Evolutionary conservation across 2,329 filamentous ascomycete genomes (phyloP), one percentile per base, ranked within the genome.

Genomic region (Phaeoacremonium minimum): DNA sequence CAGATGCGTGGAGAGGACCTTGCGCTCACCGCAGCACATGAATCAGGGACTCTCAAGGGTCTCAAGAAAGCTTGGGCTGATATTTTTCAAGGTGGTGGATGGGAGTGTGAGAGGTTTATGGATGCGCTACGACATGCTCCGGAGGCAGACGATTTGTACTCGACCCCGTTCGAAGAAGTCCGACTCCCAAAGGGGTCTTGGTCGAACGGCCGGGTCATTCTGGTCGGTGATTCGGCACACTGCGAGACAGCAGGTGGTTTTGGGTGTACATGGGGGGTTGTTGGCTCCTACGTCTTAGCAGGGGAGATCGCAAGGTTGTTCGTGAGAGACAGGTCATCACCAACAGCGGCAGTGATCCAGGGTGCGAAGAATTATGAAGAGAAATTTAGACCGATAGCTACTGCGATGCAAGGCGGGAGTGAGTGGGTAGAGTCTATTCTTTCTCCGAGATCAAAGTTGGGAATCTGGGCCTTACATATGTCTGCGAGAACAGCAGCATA

Each of bases 141-240:
- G n/a, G 44, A 52, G 14, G 43, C 56, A 1, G 48, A 63, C 1
- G 64, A 73, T 43, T 73, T 75, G 41, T 75, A 75, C 53, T 58
- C 57, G 34, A 49, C 64, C 11, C 53, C 58, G 4, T 42, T 73
- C 13, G 69, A 58, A 0, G 63, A 69, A 30, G 64, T 80, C 28
- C 64, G 62, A 35, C 43, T 71, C 37, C 49, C 60, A 1, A 45
- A 43, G 5, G n/a, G n/a, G n/a, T n/a, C n/a, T n/a, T 75, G 65
- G 69, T 64, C 56, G 3, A 52, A 52, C 0, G 67, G 69, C 0
- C 66, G 73, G 0, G 62, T 77, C 4, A 66, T 61, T 2, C 55
- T 78, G 1, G 35, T 79, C 0, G 77, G 76, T 0, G 76, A 83
- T 43, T 71, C 77, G 2, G 74, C 56, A 0, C 71, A 67, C 45